Evolutionary conservation across 371 early-diverging fungal genomes (phyloP).

Genomic region (Zychaea mexicana): DNA sequence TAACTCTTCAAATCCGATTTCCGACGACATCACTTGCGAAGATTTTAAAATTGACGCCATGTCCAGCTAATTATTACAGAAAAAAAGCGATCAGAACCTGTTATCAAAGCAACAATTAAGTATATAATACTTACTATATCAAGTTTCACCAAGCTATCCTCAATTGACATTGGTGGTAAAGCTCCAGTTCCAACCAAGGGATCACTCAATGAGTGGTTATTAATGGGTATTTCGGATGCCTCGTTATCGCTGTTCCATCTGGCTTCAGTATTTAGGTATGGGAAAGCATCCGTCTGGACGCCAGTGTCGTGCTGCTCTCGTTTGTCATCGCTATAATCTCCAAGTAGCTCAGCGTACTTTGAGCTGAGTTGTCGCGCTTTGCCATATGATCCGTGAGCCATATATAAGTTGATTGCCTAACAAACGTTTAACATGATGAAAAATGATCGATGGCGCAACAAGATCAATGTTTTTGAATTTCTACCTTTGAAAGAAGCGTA

Average conservation of each 20-base stretch:
- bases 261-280: conserved; percentile 35
- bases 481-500: conserved; percentile 33
- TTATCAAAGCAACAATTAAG: neutral
- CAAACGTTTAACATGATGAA: neutral
- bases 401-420: conserved; percentile 33
- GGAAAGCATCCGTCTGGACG: conserved; percentile 43
- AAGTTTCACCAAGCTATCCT: conserved; percentile 21
- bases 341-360: conserved; percentile 26
- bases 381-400: conserved; percentile 39
- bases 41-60: conserved; percentile 52
- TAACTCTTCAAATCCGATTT: conserved; percentile 44
- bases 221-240: conserved; percentile 12
- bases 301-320: conserved; percentile 28
- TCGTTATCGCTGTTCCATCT: conserved; percentile 39
- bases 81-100: conserved; percentile 11
- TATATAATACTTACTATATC: conserved; percentile 35
- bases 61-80: conserved; percentile 18
- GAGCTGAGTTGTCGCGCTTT: conserved; percentile 33
- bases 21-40: conserved; percentile 48
- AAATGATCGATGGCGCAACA: too few species aligned
- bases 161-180: conserved; percentile 30
- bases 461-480: neutral
- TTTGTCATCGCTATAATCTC: conserved; percentile 29
- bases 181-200: conserved; percentile 22
- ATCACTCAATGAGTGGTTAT: conserved; percentile 23